Evolutionary conservation across 2,329 filamentous ascomycete genomes (phyloP), one percentile per base, ranked within the genome.

Genomic region (Fusarium subglutinans): DNA sequence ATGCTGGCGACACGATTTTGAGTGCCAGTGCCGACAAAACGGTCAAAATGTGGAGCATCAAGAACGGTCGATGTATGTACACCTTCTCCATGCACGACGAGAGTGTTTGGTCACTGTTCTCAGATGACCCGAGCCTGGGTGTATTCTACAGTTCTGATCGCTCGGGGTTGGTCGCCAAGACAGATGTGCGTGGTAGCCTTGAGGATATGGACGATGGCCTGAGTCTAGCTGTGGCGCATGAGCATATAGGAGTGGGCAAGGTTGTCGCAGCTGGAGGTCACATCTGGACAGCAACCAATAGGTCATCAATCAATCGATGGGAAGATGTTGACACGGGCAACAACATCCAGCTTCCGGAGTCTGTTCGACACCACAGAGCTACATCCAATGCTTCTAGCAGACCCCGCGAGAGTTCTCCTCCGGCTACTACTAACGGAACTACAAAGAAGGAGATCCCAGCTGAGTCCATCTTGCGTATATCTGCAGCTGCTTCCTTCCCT

Each of bases 21-120:
- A 98, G 96, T 2, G 95, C 94, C 20, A 98, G 95, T 77, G 96
- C 96, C 3, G 96, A 99, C 81, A 95, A 97, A 83, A 98, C 96
- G 0, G 92, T 99, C 85, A 99, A 99, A 85, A 91, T 98, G 66
- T 99, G 96, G 96, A 98, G 95, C 75, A 92, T 98, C 76, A 96
- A 94, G 17, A 96, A 95, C 28, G 96, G 96, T 63, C 90, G 96
- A 76, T 99, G 96, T 87, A 96, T 98, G 92, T 94, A 98, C 83
- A 99, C 96, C 2, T 89, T 99, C 77, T 98, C 95, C 62, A 99
- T 99, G 96, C 96, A 99, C 84, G 97, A 97, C 80, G 95, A 98
- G 80, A 98, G 95, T 80, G 94, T 99, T 28, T 99, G 96, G 96
- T 97, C 94, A 4, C 87, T 99, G 28, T 97, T 93, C 82, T 98